These are phyloP conservation scores for Camellia granthamiana DNA, from an alignment of 148 eudicot genomes.

Conservation along the genomic window DNA sequence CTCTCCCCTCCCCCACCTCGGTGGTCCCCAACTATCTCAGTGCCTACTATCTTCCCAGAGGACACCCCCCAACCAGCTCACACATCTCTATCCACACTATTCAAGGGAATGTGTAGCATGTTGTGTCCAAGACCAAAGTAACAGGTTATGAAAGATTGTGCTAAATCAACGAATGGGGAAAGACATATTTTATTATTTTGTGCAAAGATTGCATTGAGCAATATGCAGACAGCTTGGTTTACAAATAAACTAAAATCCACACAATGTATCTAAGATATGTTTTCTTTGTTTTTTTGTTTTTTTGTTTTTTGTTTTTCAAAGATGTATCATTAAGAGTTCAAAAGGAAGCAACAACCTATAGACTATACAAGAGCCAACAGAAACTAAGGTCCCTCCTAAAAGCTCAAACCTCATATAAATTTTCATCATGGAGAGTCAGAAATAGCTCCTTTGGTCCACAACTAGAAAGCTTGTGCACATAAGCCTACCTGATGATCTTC, in stretches of 20 bases:
- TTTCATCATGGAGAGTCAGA: not conserved
- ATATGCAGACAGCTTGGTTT: not conserved
- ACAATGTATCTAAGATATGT: not conserved
- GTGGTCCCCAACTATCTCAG: too few relatives aligned
- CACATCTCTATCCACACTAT: too few relatives aligned
- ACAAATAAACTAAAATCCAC: not conserved
- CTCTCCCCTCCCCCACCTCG: too few relatives aligned
- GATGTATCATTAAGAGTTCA: not conserved
- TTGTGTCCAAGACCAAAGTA: too few relatives aligned
- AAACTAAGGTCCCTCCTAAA: not conserved
- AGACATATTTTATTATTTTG: not conserved
- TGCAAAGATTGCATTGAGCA: not conserved
- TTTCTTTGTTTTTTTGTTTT: not conserved
- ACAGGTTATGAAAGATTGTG: not conserved
- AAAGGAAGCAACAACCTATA: not conserved
- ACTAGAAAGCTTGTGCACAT: not conserved
- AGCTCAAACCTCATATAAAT: not conserved
- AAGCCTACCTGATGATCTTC: not conserved
- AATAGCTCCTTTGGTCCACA: not conserved
- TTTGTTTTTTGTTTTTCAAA: too few relatives aligned
- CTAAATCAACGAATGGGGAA: too few relatives aligned
- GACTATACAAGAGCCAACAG: not conserved
- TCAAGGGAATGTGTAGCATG: too few relatives aligned
- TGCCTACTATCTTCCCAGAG: too few relatives aligned
- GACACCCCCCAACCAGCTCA: too few relatives aligned